Base-by-base conservation (phyloP, 768 basidiomycete genomes). In the Cystobasidium onofrii region DNA sequence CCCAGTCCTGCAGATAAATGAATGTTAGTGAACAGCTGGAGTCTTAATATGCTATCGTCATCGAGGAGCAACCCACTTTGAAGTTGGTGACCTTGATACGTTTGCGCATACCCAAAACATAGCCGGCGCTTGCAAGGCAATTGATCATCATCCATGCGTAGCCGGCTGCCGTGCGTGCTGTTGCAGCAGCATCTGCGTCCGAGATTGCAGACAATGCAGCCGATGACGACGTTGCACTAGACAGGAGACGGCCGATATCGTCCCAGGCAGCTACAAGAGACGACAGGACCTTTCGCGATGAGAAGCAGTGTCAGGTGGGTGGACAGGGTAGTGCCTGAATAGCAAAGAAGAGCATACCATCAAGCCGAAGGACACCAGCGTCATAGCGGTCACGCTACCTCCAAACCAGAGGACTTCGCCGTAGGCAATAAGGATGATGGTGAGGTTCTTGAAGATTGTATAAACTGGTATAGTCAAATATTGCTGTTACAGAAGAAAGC, bases 401-500 rank as follows among this genome's bases (percentile, higher is more conserved):
- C 89, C 92, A 79, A 98, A 98, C 93, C 94, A 97, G 73, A 97
- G 82, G 7, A 96, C 90, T 83, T 98, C 96, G 44, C 96, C 96
- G 80, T 99, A 96, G 9, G 96, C 94, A 79, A 98, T 98, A 33
- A 99, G 86, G 76, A 99, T 98, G 78, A 98, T 99, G n/a, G 96
- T 97, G 79, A 98, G 80, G 81, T 99, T 99, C 83, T 99, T 99
- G 86, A 98, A 98, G 76, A 99, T 98, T 0, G 96, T 98, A 83
- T 97, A 99, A 31, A 97, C 88, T 0, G 96, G 96, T 82, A 99
- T 98, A 76, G 88, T 90, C 62, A 99, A 85, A 82, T 88, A 92
- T 94, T 98, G 96, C 93, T 97, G 81, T 4, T 13, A 13, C 18
- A 36, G 34, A 2, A 18, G 25, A 43, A 18, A 52, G n/a, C 50